Conservation (phyloP, 2,329 filamentous ascomycete species). For the Arthroderma uncinatum region DNA sequence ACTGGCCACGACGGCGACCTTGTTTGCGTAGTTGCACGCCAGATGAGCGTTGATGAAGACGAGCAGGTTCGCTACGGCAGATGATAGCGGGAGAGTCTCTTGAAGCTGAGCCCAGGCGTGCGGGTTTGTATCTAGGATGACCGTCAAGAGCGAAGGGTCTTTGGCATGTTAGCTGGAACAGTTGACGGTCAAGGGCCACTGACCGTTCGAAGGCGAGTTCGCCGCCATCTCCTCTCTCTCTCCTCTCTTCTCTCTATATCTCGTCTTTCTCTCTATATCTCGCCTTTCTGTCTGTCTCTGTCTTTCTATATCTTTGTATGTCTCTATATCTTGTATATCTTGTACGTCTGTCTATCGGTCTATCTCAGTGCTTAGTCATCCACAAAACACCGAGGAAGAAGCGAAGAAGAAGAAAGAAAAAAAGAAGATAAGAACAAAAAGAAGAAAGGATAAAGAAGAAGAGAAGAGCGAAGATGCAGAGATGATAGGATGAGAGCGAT, state of each 20-base stretch:
- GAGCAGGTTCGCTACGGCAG: constrained; percentile 76
- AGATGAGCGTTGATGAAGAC: constrained; percentile 96
- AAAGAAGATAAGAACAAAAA: background rate
- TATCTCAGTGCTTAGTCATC: constrained; percentile 1
- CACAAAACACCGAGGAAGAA: background rate
- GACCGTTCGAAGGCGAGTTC: background rate
- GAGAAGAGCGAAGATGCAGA: background rate
- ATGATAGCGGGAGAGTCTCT: constrained; percentile 63
- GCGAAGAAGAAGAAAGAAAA: background rate
- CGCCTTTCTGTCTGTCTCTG: background rate
- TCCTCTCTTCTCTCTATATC: background rate
- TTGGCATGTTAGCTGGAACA: constrained; percentile 16
- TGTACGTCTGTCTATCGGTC: background rate
- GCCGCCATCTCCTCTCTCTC: background rate
- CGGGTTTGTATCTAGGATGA: constrained; percentile 93
- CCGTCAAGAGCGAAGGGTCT: constrained; percentile 70
- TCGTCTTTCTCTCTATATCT: background rate
- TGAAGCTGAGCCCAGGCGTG: constrained; percentile 79
- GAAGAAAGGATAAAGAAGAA: background rate
- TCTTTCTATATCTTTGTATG: background rate
- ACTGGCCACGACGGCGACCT: constrained; percentile 81
- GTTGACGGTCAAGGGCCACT: too few species aligned
- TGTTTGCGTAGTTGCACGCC: constrained; percentile 85
- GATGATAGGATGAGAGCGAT: background rate
- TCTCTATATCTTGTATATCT: too few species aligned